These are phyloP conservation scores for Phalaenopsis aphrodite DNA, from an alignment of 106 monocot genomes.

Conservation along the genomic window DNA sequence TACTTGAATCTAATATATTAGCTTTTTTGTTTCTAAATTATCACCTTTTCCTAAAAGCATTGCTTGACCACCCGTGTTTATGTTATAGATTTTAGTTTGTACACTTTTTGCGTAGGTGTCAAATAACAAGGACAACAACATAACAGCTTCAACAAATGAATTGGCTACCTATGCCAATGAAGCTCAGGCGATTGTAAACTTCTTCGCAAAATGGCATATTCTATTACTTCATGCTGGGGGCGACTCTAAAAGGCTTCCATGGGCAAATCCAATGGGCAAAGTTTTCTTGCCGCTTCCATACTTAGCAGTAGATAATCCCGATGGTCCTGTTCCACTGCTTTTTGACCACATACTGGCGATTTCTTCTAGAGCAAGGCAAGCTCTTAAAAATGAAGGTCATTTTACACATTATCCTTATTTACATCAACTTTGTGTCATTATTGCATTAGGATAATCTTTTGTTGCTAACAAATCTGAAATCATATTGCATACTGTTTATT, in stretches of 20 bases:
- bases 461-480: neutral
- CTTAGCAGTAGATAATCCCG: slow-evolving; percentile 73
- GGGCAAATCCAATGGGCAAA: slow-evolving; percentile 99
- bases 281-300: slow-evolving; percentile 93
- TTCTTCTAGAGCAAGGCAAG: slow-evolving; percentile 90
- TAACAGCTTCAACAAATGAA: slow-evolving; percentile 13
- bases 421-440: neutral
- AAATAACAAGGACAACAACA: too few relatives aligned
- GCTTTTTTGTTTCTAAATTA: neutral
- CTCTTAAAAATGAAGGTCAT: slow-evolving; percentile 87
- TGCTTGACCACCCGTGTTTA: neutral
- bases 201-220: slow-evolving; percentile 56
- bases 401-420: slow-evolving; percentile 24
- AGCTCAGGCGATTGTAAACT: slow-evolving; percentile 21
- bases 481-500: neutral
- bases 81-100: neutral
- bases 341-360: slow-evolving; percentile 99
- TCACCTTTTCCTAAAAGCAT: neutral
- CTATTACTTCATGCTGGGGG: slow-evolving; percentile 97
- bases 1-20: neutral
- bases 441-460: neutral
- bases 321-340: slow-evolving; percentile 90
- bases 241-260: slow-evolving; percentile 95
- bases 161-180: slow-evolving; percentile 7
- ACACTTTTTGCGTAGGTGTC: neutral